These are phyloP conservation scores for Cymodocea nodosa DNA, from an alignment of 116 monocot genomes.

Conservation along the genomic window DNA sequence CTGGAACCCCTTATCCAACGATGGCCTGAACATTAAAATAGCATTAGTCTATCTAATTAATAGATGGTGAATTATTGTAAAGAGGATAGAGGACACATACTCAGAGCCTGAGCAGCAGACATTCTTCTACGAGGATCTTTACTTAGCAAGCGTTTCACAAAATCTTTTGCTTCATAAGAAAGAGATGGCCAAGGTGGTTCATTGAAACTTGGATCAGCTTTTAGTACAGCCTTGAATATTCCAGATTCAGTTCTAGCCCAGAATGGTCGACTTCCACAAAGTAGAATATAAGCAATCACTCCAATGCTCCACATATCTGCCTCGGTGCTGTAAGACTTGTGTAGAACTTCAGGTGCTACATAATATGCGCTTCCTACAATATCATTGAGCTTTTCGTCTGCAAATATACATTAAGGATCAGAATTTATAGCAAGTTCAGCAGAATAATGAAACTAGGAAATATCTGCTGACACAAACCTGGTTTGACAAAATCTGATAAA, in stretches of 20 bases:
- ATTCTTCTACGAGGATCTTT: conserved; percentile 85
- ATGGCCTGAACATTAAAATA: conserved; percentile 38
- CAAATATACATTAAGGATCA: conserved; percentile 3
- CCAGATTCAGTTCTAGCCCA: conserved; percentile 94
- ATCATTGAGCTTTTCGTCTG: conserved; percentile 88
- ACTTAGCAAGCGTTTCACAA: conserved; percentile 65
- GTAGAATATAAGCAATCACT: conserved; percentile 79
- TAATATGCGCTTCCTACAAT: conserved; percentile 97
- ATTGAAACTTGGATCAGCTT: conserved; percentile 71
- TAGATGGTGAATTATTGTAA: neutral
- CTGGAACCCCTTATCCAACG: conserved; percentile 67
- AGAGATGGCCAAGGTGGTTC: conserved; percentile 72
- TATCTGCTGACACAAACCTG: conserved; percentile 31
- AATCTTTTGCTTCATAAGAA: conserved; percentile 65
- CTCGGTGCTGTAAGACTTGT: conserved; percentile 64
- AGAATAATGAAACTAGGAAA: neutral
- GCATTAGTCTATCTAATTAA: neutral
- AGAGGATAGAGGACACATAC: conserved; percentile 24
- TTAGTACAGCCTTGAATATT: conserved; percentile 68
- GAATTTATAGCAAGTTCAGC: neutral
- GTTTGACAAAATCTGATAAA: conserved; percentile 81
- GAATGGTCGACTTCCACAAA: conserved; percentile 86
- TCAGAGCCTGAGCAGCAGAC: conserved; percentile 74
- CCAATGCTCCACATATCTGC: conserved; percentile 93
- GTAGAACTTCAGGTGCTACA: conserved; percentile 90